phyloP scores from a whole-genome alignment of 257 asterid genomes.

The Orobanche coerulescens region DNA sequence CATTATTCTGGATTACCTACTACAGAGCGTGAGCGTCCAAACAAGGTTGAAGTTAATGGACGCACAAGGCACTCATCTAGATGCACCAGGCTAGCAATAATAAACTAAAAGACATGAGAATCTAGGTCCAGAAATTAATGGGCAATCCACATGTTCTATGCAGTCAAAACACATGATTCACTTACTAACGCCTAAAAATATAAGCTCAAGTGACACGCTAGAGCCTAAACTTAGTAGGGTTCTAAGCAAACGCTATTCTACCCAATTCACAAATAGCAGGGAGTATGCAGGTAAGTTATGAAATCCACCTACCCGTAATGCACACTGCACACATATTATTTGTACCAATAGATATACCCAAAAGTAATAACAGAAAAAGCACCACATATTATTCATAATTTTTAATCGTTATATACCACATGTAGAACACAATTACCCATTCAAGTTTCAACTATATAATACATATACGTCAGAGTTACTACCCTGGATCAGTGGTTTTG shows the following conservation, averaged over 20 bases:
- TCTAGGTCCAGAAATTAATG: constrained; percentile 5
- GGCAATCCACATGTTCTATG: constrained; percentile 11
- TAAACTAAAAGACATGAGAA: constrained; percentile 32
- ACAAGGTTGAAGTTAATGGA: constrained; percentile 30
- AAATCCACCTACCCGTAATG: not conserved
- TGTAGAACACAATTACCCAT: too few relatives aligned
- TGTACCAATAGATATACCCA: too few relatives aligned
- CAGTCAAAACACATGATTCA: not conserved
- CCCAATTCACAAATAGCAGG: not conserved
- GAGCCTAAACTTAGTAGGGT: not conserved
- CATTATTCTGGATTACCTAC: constrained; percentile 25
- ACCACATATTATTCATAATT: too few relatives aligned
- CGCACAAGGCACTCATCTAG: constrained; percentile 30
- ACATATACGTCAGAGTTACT: too few relatives aligned
- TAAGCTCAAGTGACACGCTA: not conserved
- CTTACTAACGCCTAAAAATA: not conserved
- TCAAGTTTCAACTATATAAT: too few relatives aligned
- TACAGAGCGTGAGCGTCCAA: constrained; percentile 19
- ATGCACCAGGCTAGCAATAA: constrained; percentile 36
- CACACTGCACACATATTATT: not conserved
- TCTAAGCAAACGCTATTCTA: not conserved
- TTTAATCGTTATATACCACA: too few relatives aligned
- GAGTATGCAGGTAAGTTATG: not conserved
- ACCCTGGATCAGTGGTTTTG: too few relatives aligned
- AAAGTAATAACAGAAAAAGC: too few relatives aligned